phyloP scores from a whole-genome alignment of 441 rosid species.

The Erodium moschatum region DNA sequence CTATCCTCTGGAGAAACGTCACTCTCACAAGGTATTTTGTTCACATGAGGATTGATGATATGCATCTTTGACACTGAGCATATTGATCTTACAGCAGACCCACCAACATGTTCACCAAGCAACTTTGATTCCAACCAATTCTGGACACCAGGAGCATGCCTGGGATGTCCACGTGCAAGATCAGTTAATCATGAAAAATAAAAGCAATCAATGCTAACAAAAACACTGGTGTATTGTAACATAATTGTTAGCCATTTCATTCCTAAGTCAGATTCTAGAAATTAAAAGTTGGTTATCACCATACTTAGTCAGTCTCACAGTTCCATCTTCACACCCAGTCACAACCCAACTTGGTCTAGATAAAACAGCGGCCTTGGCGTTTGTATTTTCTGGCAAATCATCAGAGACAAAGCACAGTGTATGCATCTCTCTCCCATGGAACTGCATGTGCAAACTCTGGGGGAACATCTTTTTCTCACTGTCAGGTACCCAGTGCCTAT shows the following conservation, averaged over 20 bases:
- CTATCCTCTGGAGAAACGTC: constrained; percentile 24
- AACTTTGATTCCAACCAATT: constrained; percentile 74
- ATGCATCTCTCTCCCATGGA: constrained; percentile 95
- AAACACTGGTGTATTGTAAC: not conserved
- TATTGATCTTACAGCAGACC: constrained; percentile 91
- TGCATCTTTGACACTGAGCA: constrained; percentile 57
- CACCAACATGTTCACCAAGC: constrained; percentile 95
- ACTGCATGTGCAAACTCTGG: constrained; percentile 63
- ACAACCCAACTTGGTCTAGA: constrained; percentile 67
- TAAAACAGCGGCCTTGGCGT: constrained; percentile 25
- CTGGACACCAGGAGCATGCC: constrained; percentile 48
- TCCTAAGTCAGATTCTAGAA: constrained; percentile 13
- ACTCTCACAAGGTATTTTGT: constrained; percentile 21
- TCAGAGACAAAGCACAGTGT: constrained; percentile 65
- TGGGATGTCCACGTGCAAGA: constrained; percentile 24
- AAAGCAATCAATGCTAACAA: not conserved
- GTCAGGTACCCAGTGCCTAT: constrained; percentile 46
- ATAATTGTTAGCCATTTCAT: constrained; percentile 1
- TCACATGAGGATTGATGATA: constrained; percentile 32
- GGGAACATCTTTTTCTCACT: constrained; percentile 50
- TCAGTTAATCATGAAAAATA: constrained; percentile 16
- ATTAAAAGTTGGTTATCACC: constrained; percentile 14
- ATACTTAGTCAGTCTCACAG: constrained; percentile 88
- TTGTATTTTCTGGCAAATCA: constrained; percentile 27
- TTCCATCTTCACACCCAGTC: constrained; percentile 98